Evolutionary conservation across 805 yeast genomes (phyloP).

Genomic region (Candida yuanshanica): DNA sequence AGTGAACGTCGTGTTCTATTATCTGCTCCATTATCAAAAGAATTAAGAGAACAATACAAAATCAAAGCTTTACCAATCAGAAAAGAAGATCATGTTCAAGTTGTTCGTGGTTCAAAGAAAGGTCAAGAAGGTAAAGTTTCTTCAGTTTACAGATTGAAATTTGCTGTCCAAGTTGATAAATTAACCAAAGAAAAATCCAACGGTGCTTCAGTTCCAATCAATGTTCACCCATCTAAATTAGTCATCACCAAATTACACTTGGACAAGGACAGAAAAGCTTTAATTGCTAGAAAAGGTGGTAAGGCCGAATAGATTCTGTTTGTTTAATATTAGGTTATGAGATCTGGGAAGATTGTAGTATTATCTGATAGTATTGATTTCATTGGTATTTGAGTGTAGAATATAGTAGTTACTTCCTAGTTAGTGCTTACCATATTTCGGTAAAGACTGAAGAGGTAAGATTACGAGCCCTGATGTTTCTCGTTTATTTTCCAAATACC

Average conservation of each 20-base stretch:
- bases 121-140: conserved; percentile 98
- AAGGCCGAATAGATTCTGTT: conserved; percentile 68
- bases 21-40: conserved; percentile 99
- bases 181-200: conserved; percentile 95
- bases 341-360: conserved; percentile 3
- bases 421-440: too few relatives aligned
- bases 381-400: too few relatives aligned
- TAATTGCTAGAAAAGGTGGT: conserved; percentile 97
- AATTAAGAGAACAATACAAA: conserved; percentile 96
- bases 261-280: conserved; percentile 98
- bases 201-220: conserved; percentile 96
- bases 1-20: conserved; percentile 88
- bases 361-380: background rate
- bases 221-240: conserved; percentile 98
- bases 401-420: too few relatives aligned
- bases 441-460: too few relatives aligned
- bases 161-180: conserved; percentile 93
- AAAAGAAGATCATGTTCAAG: conserved; percentile 92
- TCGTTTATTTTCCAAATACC: too few relatives aligned
- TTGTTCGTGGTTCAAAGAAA: conserved; percentile 98
- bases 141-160: conserved; percentile 98
- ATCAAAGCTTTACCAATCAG: conserved; percentile 95
- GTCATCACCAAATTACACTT: conserved; percentile 97
- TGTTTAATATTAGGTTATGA: conserved; percentile 11
- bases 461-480: too few relatives aligned